phyloP scores from a whole-genome alignment of 2,329 filamentous ascomycete genomes.

The Polychaeton citri region DNA sequence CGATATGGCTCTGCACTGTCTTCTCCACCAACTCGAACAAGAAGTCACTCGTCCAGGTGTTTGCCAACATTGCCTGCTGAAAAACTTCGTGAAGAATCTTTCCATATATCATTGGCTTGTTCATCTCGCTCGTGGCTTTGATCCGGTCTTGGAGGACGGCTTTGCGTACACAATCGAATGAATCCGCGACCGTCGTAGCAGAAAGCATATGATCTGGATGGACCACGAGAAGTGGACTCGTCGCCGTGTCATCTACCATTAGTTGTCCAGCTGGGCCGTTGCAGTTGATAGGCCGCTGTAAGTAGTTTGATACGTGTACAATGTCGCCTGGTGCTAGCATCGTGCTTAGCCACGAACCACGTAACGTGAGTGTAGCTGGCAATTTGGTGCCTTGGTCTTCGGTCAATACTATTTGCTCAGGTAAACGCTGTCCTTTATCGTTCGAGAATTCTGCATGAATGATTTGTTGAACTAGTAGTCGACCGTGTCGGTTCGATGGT shows the following conservation, averaged over 20 bases:
- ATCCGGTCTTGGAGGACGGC: constrained; percentile 90
- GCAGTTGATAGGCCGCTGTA: constrained; percentile 54
- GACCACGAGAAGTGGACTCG: constrained; percentile 61
- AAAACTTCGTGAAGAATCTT: constrained; percentile 92
- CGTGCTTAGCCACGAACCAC: constrained; percentile 78
- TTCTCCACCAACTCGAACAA: constrained; percentile 53
- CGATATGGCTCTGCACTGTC: constrained; percentile 64
- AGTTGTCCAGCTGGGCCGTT: constrained; percentile 47
- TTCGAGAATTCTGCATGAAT: constrained; percentile 56
- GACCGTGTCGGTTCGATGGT: too few species aligned
- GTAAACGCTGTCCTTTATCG: constrained; percentile 47
- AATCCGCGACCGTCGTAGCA: constrained; percentile 90
- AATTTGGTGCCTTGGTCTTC: constrained; percentile 60
- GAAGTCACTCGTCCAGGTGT: constrained; percentile 63
- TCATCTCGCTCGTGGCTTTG: constrained; percentile 74
- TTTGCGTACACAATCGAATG: constrained; percentile 78
- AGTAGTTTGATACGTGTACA: constrained; percentile 58
- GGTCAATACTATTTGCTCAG: constrained; percentile 58
- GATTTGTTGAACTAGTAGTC: constrained; percentile 69
- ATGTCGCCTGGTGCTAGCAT: constrained; percentile 60
- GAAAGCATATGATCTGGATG: constrained; percentile 94
- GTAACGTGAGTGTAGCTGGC: constrained; percentile 57
- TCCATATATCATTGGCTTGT: constrained; percentile 75
- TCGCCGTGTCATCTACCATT: constrained; percentile 58
- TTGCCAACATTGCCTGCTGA: constrained; percentile 73